Conservation (phyloP, 202 grass and related monocot species). For the Thinopyrum obtusiflorum region DNA sequence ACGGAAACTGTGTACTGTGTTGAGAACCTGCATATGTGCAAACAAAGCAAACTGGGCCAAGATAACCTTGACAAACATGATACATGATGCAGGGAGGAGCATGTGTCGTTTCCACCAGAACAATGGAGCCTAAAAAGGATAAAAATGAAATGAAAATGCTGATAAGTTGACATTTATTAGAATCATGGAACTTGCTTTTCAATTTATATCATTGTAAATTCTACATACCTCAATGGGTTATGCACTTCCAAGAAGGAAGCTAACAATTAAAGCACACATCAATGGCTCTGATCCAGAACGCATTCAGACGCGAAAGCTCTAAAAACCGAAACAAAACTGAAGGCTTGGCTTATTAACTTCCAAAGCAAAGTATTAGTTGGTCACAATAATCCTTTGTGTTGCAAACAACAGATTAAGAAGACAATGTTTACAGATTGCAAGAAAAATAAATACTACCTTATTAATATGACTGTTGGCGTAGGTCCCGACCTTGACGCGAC, state of each 20-base stretch:
- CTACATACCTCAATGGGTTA: conserved; percentile 71
- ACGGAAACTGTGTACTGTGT: background rate
- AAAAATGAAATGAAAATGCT: background rate
- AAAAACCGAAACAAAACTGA: background rate
- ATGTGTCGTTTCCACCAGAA: conserved; percentile 70
- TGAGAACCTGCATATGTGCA: conserved; percentile 75
- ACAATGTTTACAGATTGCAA: too few relatives aligned
- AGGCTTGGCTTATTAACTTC: background rate
- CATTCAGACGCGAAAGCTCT: conserved; percentile 67
- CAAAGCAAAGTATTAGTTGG: too few relatives aligned
- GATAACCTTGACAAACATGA: conserved; percentile 70
- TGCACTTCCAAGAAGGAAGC: conserved; percentile 82
- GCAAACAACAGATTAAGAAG: too few relatives aligned
- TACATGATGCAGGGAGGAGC: conserved; percentile 72
- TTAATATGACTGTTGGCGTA: too few relatives aligned
- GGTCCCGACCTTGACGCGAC: too few relatives aligned
- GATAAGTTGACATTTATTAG: background rate
- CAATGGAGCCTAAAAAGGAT: conserved; percentile 49
- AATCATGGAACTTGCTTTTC: background rate
- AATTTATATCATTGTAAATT: background rate
- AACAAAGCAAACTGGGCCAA: conserved; percentile 75
- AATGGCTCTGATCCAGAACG: conserved; percentile 54
- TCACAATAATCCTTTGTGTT: too few relatives aligned
- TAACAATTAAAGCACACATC: conserved; percentile 53
- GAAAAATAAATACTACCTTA: too few relatives aligned